phyloP scores from a whole-genome alignment of 2,329 filamentous ascomycete genomes.

The Didymosphaeria variabile region DNA sequence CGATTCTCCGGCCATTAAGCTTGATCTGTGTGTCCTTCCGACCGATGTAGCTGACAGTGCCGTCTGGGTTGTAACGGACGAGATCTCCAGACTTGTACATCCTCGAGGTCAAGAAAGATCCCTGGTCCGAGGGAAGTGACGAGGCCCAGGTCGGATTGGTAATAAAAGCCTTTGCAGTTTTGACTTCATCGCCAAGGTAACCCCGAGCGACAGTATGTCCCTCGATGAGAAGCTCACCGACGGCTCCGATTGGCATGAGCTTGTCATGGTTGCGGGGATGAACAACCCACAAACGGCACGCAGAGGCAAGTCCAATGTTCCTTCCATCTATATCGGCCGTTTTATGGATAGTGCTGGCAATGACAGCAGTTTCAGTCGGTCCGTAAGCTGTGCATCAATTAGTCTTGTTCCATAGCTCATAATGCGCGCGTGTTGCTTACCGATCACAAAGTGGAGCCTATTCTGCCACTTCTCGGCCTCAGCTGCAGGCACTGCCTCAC shows the following conservation, averaged over 20 bases:
- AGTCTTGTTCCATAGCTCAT: background rate
- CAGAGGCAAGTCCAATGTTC: slow-evolving; percentile 45
- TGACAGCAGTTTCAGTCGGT: slow-evolving; percentile 43
- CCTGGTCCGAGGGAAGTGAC: slow-evolving; percentile 9
- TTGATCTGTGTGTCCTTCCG: slow-evolving; percentile 42
- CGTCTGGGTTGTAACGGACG: slow-evolving; percentile 33
- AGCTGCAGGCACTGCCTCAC: slow-evolving; percentile 52
- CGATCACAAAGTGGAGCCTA: slow-evolving; percentile 56
- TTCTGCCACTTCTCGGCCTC: slow-evolving; percentile 57
- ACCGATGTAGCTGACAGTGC: slow-evolving; percentile 35
- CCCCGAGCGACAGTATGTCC: slow-evolving; percentile 31
- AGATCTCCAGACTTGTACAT: slow-evolving; percentile 40
- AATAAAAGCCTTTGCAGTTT: slow-evolving; percentile 37
- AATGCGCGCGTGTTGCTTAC: slow-evolving; percentile 39
- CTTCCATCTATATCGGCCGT: slow-evolving; percentile 36
- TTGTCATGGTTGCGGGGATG: slow-evolving; percentile 51
- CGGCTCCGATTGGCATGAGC: slow-evolving; percentile 41
- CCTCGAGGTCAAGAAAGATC: slow-evolving; percentile 19
- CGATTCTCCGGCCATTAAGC: slow-evolving; percentile 34
- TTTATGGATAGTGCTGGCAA: slow-evolving; percentile 35
- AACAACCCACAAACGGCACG: slow-evolving; percentile 51
- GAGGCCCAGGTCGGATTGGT: slow-evolving; percentile 27
- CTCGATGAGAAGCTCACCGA: slow-evolving; percentile 44
- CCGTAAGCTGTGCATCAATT: slow-evolving; percentile 36
- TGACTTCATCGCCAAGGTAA: slow-evolving; percentile 30